Conservation (phyloP, 2,329 filamentous ascomycete genomes). For the Colletotrichum lini region DNA sequence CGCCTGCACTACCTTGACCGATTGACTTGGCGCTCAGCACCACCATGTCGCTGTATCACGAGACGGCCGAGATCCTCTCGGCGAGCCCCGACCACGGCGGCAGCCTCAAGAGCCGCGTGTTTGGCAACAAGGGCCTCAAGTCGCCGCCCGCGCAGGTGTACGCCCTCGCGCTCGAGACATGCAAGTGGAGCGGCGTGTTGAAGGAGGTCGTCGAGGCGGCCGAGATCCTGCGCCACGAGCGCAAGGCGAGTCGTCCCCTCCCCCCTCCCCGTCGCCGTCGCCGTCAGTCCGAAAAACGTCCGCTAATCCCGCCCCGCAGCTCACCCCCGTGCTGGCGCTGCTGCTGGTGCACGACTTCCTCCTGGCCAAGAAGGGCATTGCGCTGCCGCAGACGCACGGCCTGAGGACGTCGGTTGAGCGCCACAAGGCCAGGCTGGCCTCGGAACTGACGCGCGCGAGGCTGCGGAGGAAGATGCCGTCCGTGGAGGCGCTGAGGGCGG, state of each 20-base stretch:
- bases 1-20: neutral
- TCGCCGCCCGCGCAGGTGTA: slow-evolving; percentile 87
- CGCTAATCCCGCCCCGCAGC: slow-evolving; percentile 62
- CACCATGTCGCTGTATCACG: slow-evolving; percentile 93
- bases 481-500: slow-evolving; percentile 74
- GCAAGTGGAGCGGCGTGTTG: slow-evolving; percentile 90
- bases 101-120: slow-evolving; percentile 89
- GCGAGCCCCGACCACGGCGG: slow-evolving; percentile 77
- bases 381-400: slow-evolving; percentile 84
- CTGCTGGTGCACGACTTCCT: slow-evolving; percentile 90
- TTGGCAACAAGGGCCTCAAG: slow-evolving; percentile 80
- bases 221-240: slow-evolving; percentile 82
- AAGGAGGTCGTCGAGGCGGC: slow-evolving; percentile 91
- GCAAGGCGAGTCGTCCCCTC: slow-evolving; percentile 73
- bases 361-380: slow-evolving; percentile 84
- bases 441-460: slow-evolving; percentile 86
- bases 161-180: slow-evolving; percentile 86
- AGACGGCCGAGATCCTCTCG: slow-evolving; percentile 83
- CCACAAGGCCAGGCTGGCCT: slow-evolving; percentile 84
- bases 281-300: neutral
- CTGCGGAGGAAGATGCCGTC: slow-evolving; percentile 79
- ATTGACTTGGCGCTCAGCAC: neutral
- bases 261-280: neutral
- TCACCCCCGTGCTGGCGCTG: slow-evolving; percentile 84
- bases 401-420: slow-evolving; percentile 81